Base-by-base conservation (phyloP, 1,139 yeast species). In the Taphrina pruni region DNA sequence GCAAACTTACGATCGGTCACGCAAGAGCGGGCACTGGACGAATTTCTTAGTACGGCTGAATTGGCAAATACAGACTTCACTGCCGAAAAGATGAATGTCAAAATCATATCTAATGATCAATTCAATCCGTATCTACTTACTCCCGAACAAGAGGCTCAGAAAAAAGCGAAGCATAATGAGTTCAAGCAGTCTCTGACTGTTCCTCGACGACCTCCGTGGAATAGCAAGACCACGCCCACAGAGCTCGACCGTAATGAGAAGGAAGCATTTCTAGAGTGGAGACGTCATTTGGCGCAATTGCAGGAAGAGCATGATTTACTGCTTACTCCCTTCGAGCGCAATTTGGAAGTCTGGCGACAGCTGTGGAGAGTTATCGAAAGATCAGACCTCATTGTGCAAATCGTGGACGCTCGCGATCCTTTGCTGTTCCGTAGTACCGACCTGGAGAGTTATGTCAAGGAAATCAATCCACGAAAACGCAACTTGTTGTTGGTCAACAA, bases 291-390 rank as follows among this genome's bases (percentile, higher is more conserved):
- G 72, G 99, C 99, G 0, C 80, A 84, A 58, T 82, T 95, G 71
- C 95, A 95, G 72, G 97, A 94, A 77, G 84, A 83, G 72, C 86
- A 83, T 55, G 97, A 94, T 77, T 82, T 95, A 75, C 81, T 93
- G 72, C 83, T 95, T 78, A 95, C 99, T 0, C 99, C 99, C 1
- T 95, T 94, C 77, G 99, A 95, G 81, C 86, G 99, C 79, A 95
- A 95, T 77, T 83, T 95, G 74, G 97, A 94, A 81, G 98, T 95
- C 71, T 95, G 99, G 99, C 87, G 95, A 78, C 99, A 95, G 79
- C 82, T 95, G 74, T 95, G 99, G 99, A 85, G 99, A 80, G 99
- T 95, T 66, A 91, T 93, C 20, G 99, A 95, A 78, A 85, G 99
- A 77, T 89, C 95, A 62, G 97, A 94, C 79, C 83, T 95, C 75